Base-by-base conservation (phyloP, 495 filamentous ascomycete species). In the Haplographium delicatum region DNA sequence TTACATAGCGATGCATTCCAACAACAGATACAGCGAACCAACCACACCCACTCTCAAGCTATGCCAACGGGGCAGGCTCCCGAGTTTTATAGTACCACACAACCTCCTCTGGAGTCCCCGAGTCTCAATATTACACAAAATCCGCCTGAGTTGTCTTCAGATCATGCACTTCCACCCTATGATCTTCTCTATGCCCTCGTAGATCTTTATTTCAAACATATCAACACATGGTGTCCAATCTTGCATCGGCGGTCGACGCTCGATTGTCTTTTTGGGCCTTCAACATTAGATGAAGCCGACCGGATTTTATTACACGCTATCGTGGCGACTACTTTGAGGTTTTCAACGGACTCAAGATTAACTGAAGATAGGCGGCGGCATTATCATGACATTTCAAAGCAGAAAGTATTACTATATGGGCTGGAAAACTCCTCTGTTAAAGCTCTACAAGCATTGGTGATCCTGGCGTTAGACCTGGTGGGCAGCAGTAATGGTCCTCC, bases 161-260 rank as follows among this genome's bases (percentile, higher is more conserved):
- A 91, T 55, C 74, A 86, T 41, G 86, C 89, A 51, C 77, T 94
- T 15, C 89, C 89, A 1, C 88, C 89, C 5, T 91, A 94, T 51
- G 87, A 91, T 64, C 64, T 95, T 16, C 66, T 94, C 5, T 93
- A 88, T 54, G 81, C 84, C 1, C 68, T 95, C 20, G 84, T 86
- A 5, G 87, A 94, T 60, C 71, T 94, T 2, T 95, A 91, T 64
- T 95, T 95, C 64, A 86, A 91, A 56, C 86, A 93, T 54, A 80
- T 95, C 62, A 91, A 94, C 62, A 85, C 87, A 0, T 94, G 59
- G 88, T 94, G 87, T 67, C 89, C 89, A 0, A 91, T 95, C 18
- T 71, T 95, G 15, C 87, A 95, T 65, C 80, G 87, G 2, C 79
- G 84, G 54, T 80, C 84, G 1, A 90, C 86, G 0, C 64, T 94